These are phyloP conservation scores for Aspergillus cavernicola DNA, from an alignment of 495 filamentous ascomycete species.

Conservation along the genomic window DNA sequence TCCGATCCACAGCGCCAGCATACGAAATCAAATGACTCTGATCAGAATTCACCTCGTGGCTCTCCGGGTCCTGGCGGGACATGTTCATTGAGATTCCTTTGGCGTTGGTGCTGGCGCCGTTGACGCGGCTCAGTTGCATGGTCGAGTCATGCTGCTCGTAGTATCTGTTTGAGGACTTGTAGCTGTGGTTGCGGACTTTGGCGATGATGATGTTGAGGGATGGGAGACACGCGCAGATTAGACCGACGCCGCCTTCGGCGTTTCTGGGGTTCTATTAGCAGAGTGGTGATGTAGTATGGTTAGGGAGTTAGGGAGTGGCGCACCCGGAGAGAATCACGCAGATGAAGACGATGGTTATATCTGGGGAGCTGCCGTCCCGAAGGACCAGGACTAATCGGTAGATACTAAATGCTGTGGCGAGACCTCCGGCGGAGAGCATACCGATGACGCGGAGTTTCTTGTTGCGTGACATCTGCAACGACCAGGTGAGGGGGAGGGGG, in stretches of 20 bases:
- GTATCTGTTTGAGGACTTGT: constrained; percentile 28
- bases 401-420: constrained; percentile 44
- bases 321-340: constrained; percentile 46
- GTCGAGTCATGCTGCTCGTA: constrained; percentile 30
- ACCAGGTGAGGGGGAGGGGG: constrained; percentile 45
- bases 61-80: constrained; percentile 18
- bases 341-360: constrained; percentile 42
- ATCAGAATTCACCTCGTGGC: constrained; percentile 27
- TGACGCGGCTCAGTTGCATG: constrained; percentile 27
- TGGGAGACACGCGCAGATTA: constrained; percentile 48
- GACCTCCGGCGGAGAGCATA: constrained; percentile 43
- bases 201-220: constrained; percentile 36
- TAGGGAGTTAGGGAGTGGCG: constrained; percentile 1
- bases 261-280: constrained; percentile 26
- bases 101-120: constrained; percentile 15
- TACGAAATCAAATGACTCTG: constrained; percentile 36
- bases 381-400: constrained; percentile 43
- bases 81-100: constrained; percentile 7
- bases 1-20: constrained; percentile 26
- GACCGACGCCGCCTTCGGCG: constrained; percentile 43
- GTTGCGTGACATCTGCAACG: constrained; percentile 43
- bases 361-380: constrained; percentile 24
- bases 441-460: constrained; percentile 45
- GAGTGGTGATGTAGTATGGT: neutral
- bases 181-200: constrained; percentile 26